Percentiles rank a stretch among this genome's conserved stretches.
Conservation (phyloP, 2,329 filamentous ascomycete species). For the Dactylella cylindrospora region DNA sequence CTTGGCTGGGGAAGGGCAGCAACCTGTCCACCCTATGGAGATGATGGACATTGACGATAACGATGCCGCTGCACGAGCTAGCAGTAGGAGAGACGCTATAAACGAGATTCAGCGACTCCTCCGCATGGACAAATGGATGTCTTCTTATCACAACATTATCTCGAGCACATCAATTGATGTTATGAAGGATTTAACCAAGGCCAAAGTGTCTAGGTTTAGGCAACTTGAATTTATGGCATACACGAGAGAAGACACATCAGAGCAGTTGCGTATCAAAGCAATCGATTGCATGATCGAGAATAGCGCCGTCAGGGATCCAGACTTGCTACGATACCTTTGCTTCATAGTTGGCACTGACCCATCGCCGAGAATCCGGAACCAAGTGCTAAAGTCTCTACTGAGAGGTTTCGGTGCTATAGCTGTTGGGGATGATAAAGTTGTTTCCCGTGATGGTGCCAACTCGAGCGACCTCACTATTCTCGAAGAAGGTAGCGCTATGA, state of each 20-base stretch:
- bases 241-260: conserved; percentile 64
- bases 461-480: conserved; percentile 56
- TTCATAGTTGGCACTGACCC: conserved; percentile 63
- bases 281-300: conserved; percentile 66
- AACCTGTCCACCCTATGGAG: conserved; percentile 55
- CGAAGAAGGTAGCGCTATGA: conserved; percentile 55
- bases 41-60: conserved; percentile 54
- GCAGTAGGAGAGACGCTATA: conserved; percentile 56
- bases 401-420: conserved; percentile 65
- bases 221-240: conserved; percentile 66
- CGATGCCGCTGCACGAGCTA: conserved; percentile 53
- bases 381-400: conserved; percentile 63
- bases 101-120: conserved; percentile 68
- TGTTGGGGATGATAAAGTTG: conserved; percentile 59
- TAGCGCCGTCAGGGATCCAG: conserved; percentile 61
- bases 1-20: conserved; percentile 57
- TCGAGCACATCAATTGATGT: conserved; percentile 61
- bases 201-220: conserved; percentile 41
- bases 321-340: conserved; percentile 61
- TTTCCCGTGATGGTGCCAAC: conserved; percentile 46
- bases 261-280: conserved; percentile 66
- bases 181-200: conserved; percentile 46
- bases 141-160: conserved; percentile 66
- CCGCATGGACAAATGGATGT: conserved; percentile 68
- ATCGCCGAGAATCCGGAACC: conserved; percentile 65